Evolutionary conservation across 352 stramenopile species (phyloP).

Genomic region (Elongisporangium prolatum): DNA sequence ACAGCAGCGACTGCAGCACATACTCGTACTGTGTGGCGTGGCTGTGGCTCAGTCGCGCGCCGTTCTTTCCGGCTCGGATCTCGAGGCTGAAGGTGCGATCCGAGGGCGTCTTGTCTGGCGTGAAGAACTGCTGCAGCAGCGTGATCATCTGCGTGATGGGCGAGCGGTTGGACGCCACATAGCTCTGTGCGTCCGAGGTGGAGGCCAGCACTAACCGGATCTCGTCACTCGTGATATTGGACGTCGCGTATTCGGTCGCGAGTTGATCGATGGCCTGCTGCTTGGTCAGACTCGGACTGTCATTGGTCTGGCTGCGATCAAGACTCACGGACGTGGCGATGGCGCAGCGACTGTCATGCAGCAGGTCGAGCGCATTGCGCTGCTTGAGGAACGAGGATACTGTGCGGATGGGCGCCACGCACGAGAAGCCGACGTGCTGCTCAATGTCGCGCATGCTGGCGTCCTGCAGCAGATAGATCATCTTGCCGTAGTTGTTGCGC

Average conservation of each 20-base stretch:
- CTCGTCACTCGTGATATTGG: constrained; percentile 39
- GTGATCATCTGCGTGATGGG: constrained; percentile 65
- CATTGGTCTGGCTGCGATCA: not conserved
- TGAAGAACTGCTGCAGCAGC: constrained; percentile 55
- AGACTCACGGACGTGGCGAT: constrained; percentile 51
- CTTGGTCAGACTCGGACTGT: constrained; percentile 9
- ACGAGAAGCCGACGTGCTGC: constrained; percentile 76
- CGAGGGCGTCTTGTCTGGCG: constrained; percentile 22
- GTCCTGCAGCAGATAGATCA: constrained; percentile 94
- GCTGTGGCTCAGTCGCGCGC: constrained; percentile 50
- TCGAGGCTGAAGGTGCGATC: constrained; percentile 44
- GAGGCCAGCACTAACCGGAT: constrained; percentile 49
- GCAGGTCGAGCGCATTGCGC: constrained; percentile 50
- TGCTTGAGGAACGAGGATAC: constrained; percentile 75
- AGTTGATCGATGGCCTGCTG: constrained; percentile 29
- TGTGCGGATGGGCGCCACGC: constrained; percentile 59
- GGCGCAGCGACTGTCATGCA: constrained; percentile 66
- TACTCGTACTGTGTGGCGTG: constrained; percentile 62
- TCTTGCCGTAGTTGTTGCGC: constrained; percentile 92
- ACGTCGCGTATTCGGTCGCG: constrained; percentile 41
- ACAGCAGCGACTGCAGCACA: constrained; percentile 52
- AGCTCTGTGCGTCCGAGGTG: constrained; percentile 54
- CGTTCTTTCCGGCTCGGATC: constrained; percentile 55
- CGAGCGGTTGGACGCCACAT: constrained; percentile 47
- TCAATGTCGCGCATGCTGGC: constrained; percentile 70